Evolutionary conservation across 352 stramenopile genomes (phyloP), one percentile per base, ranked within the genome.

Genomic region (Phytophthora sojae): DNA sequence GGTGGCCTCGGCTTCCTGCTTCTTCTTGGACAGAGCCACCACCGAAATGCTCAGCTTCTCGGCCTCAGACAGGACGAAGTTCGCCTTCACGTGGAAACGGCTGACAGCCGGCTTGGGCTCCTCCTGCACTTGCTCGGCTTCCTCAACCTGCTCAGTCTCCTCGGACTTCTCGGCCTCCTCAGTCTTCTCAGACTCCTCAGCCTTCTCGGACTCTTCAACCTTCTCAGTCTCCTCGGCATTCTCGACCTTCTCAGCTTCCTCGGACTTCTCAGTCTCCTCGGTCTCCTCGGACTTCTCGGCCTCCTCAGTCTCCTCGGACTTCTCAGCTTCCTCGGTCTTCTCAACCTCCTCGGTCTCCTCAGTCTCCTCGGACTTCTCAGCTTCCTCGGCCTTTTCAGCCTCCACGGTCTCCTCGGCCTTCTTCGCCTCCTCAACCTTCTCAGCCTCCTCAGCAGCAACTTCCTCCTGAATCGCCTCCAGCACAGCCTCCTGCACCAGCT

Each of bases 21-120:
- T 96, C 70, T 90, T 80, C 75, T 91, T 92, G 47, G 87, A 90
- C 37, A 96, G 75, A 26, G 73, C 72, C 39, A 95, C 84, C 25
- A 88, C 87, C 53, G 88, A 80, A 61, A 88, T 79, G 64, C 77
- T 93, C 29, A 96, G 73, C 72, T 88, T 81, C 72, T 95, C 87
- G 47, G 89, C 84, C 61, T 95, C 83, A 51, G 87, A 95, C 56
- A 96, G 66, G 57, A 71, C 75, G 39, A 94, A 96, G 32, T 71
- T 85, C 2, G 82, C 83, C 66, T 90, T 79, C 47, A 94, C 82
- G 66, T 90, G 89, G 73, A 96, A 87, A 58, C 83, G 80, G 60
- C 68, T 83, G 8, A 75, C 76, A 7, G 60, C 56, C 21, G 69
- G 56, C 64, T 85, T 81, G 25, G 61, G 17, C 51, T 82, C 68